Evolutionary conservation across 1,284 basidiomycete genomes (phyloP).

Genomic region (Neolentinus lepideus): DNA sequence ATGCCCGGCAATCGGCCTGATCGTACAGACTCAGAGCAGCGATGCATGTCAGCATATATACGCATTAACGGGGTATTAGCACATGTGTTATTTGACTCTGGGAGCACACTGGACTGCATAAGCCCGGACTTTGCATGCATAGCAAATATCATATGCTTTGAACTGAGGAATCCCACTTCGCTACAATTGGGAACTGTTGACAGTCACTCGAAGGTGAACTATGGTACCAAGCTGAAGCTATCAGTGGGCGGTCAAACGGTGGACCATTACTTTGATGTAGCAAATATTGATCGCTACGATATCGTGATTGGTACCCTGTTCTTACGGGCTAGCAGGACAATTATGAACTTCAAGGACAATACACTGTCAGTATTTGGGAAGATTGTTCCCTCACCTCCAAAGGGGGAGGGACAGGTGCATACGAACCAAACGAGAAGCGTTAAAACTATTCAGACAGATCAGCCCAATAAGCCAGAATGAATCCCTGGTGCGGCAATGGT

Average conservation of each 20-base stretch:
- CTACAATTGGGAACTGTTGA: conserved; percentile 19
- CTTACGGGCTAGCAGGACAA: conserved; percentile 9
- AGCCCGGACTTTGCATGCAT: conserved; percentile 15
- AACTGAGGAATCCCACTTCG: conserved; percentile 14
- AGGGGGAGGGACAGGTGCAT: conserved; percentile 9
- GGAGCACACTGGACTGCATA: conserved; percentile 16
- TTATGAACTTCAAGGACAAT: too few species aligned
- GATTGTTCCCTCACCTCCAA: conserved; percentile 6
- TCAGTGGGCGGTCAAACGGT: conserved; percentile 2
- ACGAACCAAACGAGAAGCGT: background rate
- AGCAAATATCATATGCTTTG: conserved; percentile 5
- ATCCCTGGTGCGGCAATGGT: background rate
- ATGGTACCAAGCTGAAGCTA: conserved; percentile 9
- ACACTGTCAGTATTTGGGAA: conserved; percentile 9
- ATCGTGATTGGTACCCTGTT: conserved; percentile 12
- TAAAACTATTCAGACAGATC: background rate
- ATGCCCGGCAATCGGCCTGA: background rate
- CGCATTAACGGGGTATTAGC: conserved; percentile 13
- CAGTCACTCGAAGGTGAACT: conserved; percentile 17
- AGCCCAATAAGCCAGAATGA: background rate
- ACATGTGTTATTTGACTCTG: conserved; percentile 16
- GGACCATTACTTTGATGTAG: conserved; percentile 11
- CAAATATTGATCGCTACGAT: conserved; percentile 15
- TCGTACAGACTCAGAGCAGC: background rate
- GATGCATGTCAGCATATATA: background rate